Evolutionary conservation across 2,329 filamentous ascomycete genomes (phyloP).

Genomic region (Ceratocystis smalleyi): DNA sequence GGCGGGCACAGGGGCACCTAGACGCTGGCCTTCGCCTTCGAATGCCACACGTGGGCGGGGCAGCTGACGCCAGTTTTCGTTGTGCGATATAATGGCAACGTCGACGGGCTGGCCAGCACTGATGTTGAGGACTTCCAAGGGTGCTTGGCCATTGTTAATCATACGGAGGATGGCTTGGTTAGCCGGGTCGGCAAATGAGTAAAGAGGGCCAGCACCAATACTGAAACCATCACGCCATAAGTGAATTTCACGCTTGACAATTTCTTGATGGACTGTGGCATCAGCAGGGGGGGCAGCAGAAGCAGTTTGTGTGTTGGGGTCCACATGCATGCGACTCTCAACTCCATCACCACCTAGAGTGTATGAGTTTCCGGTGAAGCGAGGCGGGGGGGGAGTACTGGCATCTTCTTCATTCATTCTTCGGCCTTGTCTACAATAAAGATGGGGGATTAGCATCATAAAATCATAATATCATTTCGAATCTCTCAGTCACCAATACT

Average conservation of each 20-base stretch:
- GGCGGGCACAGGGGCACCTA: slow-evolving; percentile 64
- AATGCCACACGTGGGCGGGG: slow-evolving; percentile 68
- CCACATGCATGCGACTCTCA: slow-evolving; percentile 52
- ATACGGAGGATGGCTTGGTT: slow-evolving; percentile 58
- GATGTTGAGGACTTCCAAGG: slow-evolving; percentile 64
- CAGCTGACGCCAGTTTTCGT: slow-evolving; percentile 56
- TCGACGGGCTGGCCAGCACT: slow-evolving; percentile 60
- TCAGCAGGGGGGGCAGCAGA: slow-evolving; percentile 19
- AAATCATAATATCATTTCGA: neutral
- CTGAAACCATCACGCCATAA: slow-evolving; percentile 77
- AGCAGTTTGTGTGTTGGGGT: slow-evolving; percentile 31
- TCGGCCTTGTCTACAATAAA: slow-evolving; percentile 3
- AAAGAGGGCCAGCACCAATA: slow-evolving; percentile 64
- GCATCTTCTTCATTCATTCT: slow-evolving; percentile 18
- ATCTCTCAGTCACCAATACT: slow-evolving; percentile 19
- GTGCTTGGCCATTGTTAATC: slow-evolving; percentile 63
- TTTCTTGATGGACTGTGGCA: slow-evolving; percentile 31
- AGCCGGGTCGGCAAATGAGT: slow-evolving; percentile 61
- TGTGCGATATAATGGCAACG: slow-evolving; percentile 61
- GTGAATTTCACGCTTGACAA: slow-evolving; percentile 44
- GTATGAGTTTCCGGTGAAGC: slow-evolving; percentile 55
- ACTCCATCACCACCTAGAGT: slow-evolving; percentile 66
- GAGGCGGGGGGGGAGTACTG: slow-evolving; percentile 34
- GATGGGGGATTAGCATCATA: no score
- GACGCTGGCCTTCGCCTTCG: slow-evolving; percentile 51